These are phyloP conservation scores for Mycena citricolor DNA, from an alignment of 1,284 basidiomycete genomes.

Conservation along the genomic window DNA sequence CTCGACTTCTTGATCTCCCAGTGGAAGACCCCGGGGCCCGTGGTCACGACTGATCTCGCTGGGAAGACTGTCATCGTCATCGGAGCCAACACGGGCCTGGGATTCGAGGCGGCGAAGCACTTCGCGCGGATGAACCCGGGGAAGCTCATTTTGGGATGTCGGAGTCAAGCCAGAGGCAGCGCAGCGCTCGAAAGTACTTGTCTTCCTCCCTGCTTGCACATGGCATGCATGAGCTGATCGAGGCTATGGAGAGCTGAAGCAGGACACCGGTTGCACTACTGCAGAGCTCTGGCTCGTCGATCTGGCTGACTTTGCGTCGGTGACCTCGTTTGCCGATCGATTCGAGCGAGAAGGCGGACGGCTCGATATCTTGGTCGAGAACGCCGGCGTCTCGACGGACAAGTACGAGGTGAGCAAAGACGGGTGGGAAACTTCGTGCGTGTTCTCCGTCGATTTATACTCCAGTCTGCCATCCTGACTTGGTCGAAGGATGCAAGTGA, in stretches of 20 bases:
- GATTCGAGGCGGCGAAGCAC: conserved; percentile 43
- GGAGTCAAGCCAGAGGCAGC: conserved; percentile 36
- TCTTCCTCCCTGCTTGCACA: neutral
- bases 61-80: conserved; percentile 34
- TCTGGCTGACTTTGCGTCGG: conserved; percentile 30
- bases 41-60: conserved; percentile 29
- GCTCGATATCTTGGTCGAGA: conserved; percentile 36
- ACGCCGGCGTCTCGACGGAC: conserved; percentile 28
- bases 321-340: conserved; percentile 30
- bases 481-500: conserved; percentile 29
- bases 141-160: conserved; percentile 40
- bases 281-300: conserved; percentile 32
- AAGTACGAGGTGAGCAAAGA: conserved; percentile 28
- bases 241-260: conserved; percentile 26
- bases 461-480: neutral
- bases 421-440: conserved; percentile 33
- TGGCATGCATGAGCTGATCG: no score
- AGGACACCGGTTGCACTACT: conserved; percentile 26
- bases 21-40: conserved; percentile 30
- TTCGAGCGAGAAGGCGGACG: conserved; percentile 29
- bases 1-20: no score
- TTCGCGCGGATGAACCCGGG: conserved; percentile 41
- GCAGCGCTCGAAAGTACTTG: conserved; percentile 34
- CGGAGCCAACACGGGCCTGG: conserved; percentile 43
- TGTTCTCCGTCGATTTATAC: neutral